phyloP scores from a whole-genome alignment of 768 basidiomycete species.

The Tylopilus sp. region DNA sequence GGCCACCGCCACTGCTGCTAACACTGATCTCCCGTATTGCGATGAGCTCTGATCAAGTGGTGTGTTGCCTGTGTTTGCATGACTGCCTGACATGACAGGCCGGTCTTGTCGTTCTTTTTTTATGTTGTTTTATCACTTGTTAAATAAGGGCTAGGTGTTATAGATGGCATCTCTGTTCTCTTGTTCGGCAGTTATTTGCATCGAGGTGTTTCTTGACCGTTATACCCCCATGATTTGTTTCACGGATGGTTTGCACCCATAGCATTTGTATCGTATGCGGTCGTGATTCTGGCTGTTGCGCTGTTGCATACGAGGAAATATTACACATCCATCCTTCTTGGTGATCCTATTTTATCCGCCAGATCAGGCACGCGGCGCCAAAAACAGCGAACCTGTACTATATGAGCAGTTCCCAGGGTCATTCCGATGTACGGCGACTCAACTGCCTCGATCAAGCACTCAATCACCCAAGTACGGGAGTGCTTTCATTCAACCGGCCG shows the following conservation, averaged over 20 bases:
- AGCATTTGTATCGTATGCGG: constrained; percentile 19
- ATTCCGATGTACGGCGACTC: neutral
- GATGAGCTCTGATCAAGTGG: constrained; percentile 33
- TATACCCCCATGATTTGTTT: constrained; percentile 23
- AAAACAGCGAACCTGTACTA: neutral
- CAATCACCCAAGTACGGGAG: no score
- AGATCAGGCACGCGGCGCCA: neutral
- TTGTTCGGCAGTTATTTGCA: neutral
- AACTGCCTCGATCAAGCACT: no score
- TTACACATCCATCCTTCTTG: neutral
- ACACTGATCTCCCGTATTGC: constrained; percentile 46
- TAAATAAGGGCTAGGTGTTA: neutral
- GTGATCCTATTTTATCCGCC: neutral
- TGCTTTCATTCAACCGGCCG: no score
- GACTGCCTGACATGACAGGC: constrained; percentile 21
- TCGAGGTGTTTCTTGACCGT: constrained; percentile 4
- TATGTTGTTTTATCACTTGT: neutral
- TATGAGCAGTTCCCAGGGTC: neutral
- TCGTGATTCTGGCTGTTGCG: constrained; percentile 26
- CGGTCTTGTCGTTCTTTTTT: constrained; percentile 20
- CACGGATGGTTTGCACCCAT: neutral
- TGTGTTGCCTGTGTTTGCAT: constrained; percentile 1
- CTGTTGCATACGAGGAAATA: constrained; percentile 21
- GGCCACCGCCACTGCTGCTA: constrained; percentile 26
- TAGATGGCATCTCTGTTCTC: constrained; percentile 1